Percentiles rank a stretch among this genome's conserved stretches.
phyloP scores from a whole-genome alignment of 2,329 filamentous ascomycete species.

The Cercospora canescens region DNA sequence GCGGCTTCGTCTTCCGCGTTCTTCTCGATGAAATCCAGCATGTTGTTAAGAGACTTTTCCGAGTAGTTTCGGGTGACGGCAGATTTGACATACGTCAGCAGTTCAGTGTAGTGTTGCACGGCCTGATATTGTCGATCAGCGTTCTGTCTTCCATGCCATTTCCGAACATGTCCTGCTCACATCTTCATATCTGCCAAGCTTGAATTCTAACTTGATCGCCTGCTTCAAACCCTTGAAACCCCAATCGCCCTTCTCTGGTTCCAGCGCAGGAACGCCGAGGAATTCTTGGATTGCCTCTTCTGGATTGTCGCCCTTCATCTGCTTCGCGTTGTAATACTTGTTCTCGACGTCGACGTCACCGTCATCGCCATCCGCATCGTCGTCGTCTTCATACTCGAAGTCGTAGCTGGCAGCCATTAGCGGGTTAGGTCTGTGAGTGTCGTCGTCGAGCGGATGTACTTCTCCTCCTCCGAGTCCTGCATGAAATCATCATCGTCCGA shows the following conservation, averaged over 20 bases:
- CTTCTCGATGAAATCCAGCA: constrained; percentile 97
- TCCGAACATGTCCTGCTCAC: constrained; percentile 45
- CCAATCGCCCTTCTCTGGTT: constrained; percentile 95
- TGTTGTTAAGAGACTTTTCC: constrained; percentile 99
- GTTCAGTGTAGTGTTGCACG: constrained; percentile 87
- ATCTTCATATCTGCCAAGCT: constrained; percentile 82
- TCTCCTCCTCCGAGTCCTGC: constrained; percentile 86
- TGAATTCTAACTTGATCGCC: constrained; percentile 95
- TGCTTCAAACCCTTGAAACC: constrained; percentile 98
- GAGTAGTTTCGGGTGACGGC: constrained; percentile 98
- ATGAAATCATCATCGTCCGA: constrained; percentile 89
- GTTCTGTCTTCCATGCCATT: neutral
- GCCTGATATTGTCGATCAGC: constrained; percentile 58
- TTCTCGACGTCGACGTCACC: constrained; percentile 96
- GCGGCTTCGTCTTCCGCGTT: constrained; percentile 70
- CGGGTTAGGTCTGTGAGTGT: constrained; percentile 9
- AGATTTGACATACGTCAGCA: constrained; percentile 95
- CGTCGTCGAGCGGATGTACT: constrained; percentile 53
- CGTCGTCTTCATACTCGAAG: constrained; percentile 96
- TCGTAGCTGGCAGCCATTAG: constrained; percentile 64
- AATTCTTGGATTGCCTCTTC: constrained; percentile 91
- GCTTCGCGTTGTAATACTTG: constrained; percentile 99
- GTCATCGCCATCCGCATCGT: constrained; percentile 82
- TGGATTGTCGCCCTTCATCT: constrained; percentile 84
- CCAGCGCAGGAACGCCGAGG: constrained; percentile 78